Percentiles rank a stretch among this genome's conserved stretches.
Conservation (phyloP, 2,329 filamentous ascomycete genomes). For the Dichotomopilus funicola region DNA sequence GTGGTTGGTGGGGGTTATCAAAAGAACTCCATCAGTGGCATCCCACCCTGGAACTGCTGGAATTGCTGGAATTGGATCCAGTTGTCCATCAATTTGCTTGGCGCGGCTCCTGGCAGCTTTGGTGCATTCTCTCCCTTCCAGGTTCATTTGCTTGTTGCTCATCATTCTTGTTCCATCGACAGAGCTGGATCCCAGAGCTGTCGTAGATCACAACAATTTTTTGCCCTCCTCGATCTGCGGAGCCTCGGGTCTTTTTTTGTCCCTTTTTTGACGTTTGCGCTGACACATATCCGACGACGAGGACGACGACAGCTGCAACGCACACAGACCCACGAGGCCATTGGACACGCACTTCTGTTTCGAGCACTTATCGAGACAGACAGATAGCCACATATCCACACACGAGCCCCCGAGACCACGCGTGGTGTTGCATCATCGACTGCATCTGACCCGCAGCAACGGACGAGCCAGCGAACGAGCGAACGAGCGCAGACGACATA, state of each 20-base stretch:
- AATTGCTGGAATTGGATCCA: conserved; percentile 12
- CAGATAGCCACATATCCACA: background rate
- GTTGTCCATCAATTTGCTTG: conserved; percentile 13
- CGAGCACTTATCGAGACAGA: too few species aligned
- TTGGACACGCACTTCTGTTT: too few species aligned
- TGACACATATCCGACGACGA: background rate
- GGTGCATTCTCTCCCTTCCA: background rate
- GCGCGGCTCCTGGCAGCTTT: conserved; percentile 6
- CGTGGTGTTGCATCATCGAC: background rate
- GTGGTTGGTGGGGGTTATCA: background rate
- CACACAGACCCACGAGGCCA: too few species aligned
- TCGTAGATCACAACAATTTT: too few species aligned
- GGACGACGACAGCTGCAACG: too few species aligned
- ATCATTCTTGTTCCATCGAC: too few species aligned
- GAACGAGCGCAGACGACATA: background rate
- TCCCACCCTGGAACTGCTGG: conserved; percentile 4
- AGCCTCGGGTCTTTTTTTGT: background rate
- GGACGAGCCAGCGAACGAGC: background rate
- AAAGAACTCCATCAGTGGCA: conserved; percentile 6
- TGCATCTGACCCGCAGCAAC: background rate
- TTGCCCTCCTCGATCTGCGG: too few species aligned
- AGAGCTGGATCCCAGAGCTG: too few species aligned
- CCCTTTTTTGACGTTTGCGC: background rate
- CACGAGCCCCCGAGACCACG: background rate
- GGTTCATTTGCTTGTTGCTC: too few species aligned